Evolutionary conservation across 148 eudicot genomes (phyloP), one percentile per base, ranked within the genome.

Genomic region (Fallopia convolvulus): DNA sequence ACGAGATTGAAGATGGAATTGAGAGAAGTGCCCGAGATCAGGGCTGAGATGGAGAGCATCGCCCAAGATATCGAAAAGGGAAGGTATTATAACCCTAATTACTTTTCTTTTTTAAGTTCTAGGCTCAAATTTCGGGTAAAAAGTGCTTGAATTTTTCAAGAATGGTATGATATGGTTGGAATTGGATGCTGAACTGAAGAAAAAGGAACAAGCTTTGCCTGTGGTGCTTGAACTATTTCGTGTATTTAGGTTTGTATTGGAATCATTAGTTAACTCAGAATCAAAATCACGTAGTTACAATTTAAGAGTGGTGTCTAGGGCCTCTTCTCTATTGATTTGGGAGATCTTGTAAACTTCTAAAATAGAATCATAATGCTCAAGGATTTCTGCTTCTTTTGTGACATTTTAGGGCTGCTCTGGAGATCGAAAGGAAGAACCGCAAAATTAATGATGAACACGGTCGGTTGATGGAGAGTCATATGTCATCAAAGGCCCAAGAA

Each of bases 341-440:
- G 50, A n/a, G 48, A 30, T 12, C n/a, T 15, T 41, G 10, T 14
- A 20, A n/a, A 75, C 12, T 50, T 18, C 9, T 55, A 33, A 76
- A 8, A 3, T 39, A n/a, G 52, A 33, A 68, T 68, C 44, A 36
- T 68, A 36, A 39, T 76, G 26, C 42, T 56, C 4, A 75, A 76
- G 26, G 20, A 40, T 65, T 47, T 66, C 40, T 65, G 56, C 68
- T 26, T 77, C n/a, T 32, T 32, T 20, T 30, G 8, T 76, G 39
- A n/a, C 10, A 56, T 44, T 41, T 36, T 79, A 93, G 97, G 86
- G 90, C 89, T 75, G 97, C 97, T 3, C 70, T 94, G 72, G 92
- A 92, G 55, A 81, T 83, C 47, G 97, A 94, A 82, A 90, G 86
- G 75, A 85, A 88, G 84, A 87, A 84, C 47, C 82, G 82, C 55